Conservation (phyloP, 352 stramenopile genomes). For the Globisporangium rhizosaccharum region DNA sequence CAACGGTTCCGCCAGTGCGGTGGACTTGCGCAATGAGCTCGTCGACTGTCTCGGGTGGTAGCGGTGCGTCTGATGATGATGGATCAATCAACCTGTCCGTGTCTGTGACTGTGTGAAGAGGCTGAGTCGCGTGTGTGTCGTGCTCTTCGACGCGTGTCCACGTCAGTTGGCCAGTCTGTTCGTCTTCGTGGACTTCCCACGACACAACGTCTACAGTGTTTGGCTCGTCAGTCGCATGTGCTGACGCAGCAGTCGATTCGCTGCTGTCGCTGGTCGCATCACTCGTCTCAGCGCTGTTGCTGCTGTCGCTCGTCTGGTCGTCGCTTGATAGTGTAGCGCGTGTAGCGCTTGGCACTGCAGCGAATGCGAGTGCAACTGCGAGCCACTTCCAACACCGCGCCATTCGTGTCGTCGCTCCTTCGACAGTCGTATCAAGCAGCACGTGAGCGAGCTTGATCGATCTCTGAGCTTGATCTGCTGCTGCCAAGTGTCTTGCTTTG, state of each 20-base stretch:
- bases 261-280: neutral
- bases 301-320: neutral
- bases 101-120: neutral
- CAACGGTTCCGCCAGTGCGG: neutral
- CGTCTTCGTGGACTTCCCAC: constrained; percentile 10
- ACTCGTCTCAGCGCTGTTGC: neutral
- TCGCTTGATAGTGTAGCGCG: neutral
- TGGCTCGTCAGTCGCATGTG: neutral
- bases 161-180: neutral
- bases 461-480: too few relatives aligned
- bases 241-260: neutral
- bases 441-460: too few relatives aligned
- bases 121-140: neutral
- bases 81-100: neutral
- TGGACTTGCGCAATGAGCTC: neutral
- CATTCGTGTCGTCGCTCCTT: neutral
- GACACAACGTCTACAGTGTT: neutral
- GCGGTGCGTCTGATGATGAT: neutral
- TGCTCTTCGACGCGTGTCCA: neutral
- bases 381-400: neutral
- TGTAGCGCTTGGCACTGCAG: neutral
- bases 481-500: too few relatives aligned
- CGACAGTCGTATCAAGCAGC: too few relatives aligned
- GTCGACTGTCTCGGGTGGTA: neutral
- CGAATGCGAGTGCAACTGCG: neutral